These are phyloP conservation scores for Udeniomyces megalosporus DNA, from an alignment of 768 basidiomycete genomes.

Conservation along the genomic window DNA sequence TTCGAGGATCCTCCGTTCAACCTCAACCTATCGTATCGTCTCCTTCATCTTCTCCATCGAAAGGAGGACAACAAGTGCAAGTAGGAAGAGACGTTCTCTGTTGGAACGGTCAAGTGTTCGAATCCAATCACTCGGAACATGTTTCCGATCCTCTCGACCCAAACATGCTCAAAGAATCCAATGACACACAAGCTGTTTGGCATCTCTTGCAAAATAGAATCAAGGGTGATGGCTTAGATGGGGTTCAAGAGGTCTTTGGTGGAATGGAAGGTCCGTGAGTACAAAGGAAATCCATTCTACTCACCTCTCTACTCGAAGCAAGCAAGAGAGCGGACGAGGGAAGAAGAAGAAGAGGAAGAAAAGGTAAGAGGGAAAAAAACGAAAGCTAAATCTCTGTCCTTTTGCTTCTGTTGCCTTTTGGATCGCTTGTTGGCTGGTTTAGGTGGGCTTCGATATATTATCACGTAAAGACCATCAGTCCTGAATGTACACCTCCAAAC, in stretches of 20 bases:
- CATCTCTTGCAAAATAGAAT: constrained; percentile 33
- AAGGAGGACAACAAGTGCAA: no score
- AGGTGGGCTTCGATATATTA: constrained; percentile 53
- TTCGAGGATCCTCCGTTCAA: constrained; percentile 45
- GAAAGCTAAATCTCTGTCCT: not conserved
- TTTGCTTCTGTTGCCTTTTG: not conserved
- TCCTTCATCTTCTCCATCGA: constrained; percentile 38
- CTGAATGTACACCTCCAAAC: no score
- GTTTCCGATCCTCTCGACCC: constrained; percentile 32
- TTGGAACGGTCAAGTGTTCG: constrained; percentile 83
- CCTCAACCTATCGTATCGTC: constrained; percentile 49
- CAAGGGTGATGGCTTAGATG: constrained; percentile 30
- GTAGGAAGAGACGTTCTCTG: no score
- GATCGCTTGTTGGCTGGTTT: not conserved
- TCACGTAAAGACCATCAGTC: constrained; percentile 36
- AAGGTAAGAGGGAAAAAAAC: no score
- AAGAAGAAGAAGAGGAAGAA: no score
- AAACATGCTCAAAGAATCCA: constrained; percentile 34
- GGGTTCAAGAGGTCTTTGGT: constrained; percentile 42
- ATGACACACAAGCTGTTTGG: constrained; percentile 55
- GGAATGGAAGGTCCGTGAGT: constrained; percentile 65
- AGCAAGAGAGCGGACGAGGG: no score
- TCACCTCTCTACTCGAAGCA: no score
- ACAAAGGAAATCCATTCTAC: no score
- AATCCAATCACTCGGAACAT: no score